phyloP scores from a whole-genome alignment of 805 yeast genomes.

The Scheffersomyces ergatensis region DNA sequence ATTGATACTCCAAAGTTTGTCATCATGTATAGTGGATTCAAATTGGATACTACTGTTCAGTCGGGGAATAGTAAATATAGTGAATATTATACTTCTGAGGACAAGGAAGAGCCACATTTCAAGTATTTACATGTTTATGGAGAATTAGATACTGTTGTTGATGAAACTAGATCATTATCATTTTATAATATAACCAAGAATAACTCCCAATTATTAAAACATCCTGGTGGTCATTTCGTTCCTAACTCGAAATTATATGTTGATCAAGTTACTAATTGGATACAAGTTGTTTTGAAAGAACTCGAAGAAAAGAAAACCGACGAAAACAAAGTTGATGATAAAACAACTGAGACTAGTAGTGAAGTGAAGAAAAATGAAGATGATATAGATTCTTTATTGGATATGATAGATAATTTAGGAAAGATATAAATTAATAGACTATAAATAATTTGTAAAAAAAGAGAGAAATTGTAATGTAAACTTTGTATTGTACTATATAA shows the following conservation, averaged over 20 bases:
- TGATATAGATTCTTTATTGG: constrained; percentile 30
- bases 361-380: constrained; percentile 14
- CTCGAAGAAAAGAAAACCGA: background rate
- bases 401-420: constrained; percentile 35
- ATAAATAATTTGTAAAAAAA: too few relatives aligned
- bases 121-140: constrained; percentile 74
- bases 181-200: constrained; percentile 44
- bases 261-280: constrained; percentile 42
- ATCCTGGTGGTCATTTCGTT: constrained; percentile 97
- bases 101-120: constrained; percentile 21
- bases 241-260: constrained; percentile 70
- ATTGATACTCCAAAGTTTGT: constrained; percentile 58
- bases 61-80: constrained; percentile 24
- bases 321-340: background rate
- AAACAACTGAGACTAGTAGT: constrained; percentile 10
- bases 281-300: constrained; percentile 15
- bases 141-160: constrained; percentile 82
- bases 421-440: constrained; percentile 6
- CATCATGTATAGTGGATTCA: constrained; percentile 69
- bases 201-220: constrained; percentile 61
- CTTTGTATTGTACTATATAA: too few relatives aligned
- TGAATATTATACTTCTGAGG: constrained; percentile 22
- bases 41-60: constrained; percentile 22
- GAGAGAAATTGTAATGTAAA: too few relatives aligned
- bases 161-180: constrained; percentile 63